A percentile compares a stretch with the other conserved stretches of the same genome.
These are phyloP conservation scores for Amesomyces nigricolor DNA, from an alignment of 2,329 filamentous ascomycete species.

Conservation along the genomic window DNA sequence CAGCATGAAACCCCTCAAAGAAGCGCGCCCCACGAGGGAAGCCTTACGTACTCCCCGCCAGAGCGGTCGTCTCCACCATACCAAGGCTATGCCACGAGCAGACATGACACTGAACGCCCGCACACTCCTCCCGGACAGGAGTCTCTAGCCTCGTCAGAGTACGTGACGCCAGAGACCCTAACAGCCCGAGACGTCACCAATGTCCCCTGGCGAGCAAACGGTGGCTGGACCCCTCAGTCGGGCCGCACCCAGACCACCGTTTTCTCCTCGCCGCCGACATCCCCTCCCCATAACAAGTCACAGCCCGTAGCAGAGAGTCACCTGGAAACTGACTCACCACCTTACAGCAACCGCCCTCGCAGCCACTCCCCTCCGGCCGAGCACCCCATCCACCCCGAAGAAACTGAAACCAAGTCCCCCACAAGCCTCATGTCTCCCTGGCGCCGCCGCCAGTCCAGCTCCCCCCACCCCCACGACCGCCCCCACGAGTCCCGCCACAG, in stretches of 20 bases:
- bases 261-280: conserved; percentile 31
- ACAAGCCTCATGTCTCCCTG: conserved; percentile 2
- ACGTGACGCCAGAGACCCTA: conserved; percentile 22
- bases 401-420: conserved; percentile 23
- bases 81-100: conserved; percentile 26
- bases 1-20: too few relatives aligned
- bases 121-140: conserved; percentile 18
- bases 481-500: not conserved
- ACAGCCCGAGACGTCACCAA: conserved; percentile 32
- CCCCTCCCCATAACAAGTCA: conserved; percentile 29
- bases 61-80: conserved; percentile 7
- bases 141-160: conserved; percentile 1
- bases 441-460: not conserved
- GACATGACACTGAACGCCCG: conserved; percentile 26
- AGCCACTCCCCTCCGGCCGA: not conserved
- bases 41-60: conserved; percentile 13
- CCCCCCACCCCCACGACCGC: not conserved
- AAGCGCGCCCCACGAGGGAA: not conserved
- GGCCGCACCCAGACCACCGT: conserved; percentile 32
- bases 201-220: conserved; percentile 29
- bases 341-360: conserved; percentile 19
- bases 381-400: conserved; percentile 25
- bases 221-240: conserved; percentile 33
- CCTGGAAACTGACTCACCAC: conserved; percentile 23
- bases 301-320: conserved; percentile 31